Evolutionary conservation across 495 filamentous ascomycete species (phyloP).

Genomic region (Aspergillus indologenus): DNA sequence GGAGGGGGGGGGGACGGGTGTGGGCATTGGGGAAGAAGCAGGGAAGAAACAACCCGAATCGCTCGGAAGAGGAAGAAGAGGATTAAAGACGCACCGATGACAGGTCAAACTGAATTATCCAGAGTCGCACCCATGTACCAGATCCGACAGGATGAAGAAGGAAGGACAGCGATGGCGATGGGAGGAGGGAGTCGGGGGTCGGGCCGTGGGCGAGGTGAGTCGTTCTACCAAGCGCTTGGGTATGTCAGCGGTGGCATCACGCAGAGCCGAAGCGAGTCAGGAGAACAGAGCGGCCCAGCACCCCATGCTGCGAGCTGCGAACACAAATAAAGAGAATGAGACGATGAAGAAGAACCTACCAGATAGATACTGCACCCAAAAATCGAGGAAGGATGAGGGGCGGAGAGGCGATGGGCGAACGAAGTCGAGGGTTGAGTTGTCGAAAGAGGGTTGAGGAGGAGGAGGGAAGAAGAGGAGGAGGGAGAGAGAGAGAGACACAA

Average conservation of each 20-base stretch:
- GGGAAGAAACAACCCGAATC: conserved; percentile 33
- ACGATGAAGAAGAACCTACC: conserved; percentile 22
- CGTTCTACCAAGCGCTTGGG: conserved; percentile 43
- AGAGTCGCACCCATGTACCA: conserved; percentile 31
- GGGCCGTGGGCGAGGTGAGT: conserved; percentile 21
- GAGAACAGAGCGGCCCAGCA: conserved; percentile 22
- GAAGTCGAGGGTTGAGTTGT: conserved; percentile 10
- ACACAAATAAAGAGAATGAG: not conserved
- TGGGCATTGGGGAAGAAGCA: conserved; percentile 15
- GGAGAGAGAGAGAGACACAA: conserved; percentile 19
- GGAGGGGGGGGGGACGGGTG: conserved; percentile 6
- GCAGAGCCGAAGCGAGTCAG: conserved; percentile 25
- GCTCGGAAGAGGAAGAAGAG: conserved; percentile 42
- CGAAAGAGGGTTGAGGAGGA: conserved; percentile 14
- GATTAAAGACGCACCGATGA: conserved; percentile 36
- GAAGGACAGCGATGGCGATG: conserved; percentile 27
- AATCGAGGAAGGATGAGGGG: conserved; percentile 12
- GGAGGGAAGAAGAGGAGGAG: conserved; percentile 14
- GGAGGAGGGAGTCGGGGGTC: conserved; percentile 29
- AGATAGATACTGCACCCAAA: conserved; percentile 14
- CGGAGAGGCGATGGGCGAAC: conserved; percentile 13
- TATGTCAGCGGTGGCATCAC: conserved; percentile 44
- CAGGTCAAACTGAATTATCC: conserved; percentile 23
- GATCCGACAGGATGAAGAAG: conserved; percentile 20
- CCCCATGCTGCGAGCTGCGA: conserved; percentile 2